Conservation (phyloP, 2,329 filamentous ascomycete species). For the Cercospora berteroae region DNA sequence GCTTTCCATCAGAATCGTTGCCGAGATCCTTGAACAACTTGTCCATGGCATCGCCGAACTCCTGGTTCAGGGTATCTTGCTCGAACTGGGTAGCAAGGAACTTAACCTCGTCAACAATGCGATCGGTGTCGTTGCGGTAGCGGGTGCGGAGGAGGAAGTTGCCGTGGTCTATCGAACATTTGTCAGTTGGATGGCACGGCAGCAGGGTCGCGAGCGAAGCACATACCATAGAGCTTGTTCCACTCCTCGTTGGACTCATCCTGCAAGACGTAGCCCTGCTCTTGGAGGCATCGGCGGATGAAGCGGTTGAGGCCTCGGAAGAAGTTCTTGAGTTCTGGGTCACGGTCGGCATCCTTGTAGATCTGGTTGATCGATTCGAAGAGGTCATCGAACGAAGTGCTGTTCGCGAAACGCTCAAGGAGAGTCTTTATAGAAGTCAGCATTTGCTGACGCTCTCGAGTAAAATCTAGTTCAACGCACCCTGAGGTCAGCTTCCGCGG, state of each 20-base stretch:
- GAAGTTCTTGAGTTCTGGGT: slow-evolving; percentile 84
- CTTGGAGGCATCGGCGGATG: slow-evolving; percentile 76
- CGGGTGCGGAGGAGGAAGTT: slow-evolving; percentile 83
- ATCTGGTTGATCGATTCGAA: slow-evolving; percentile 81
- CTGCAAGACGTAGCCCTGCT: slow-evolving; percentile 88
- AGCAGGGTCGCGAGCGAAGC: not conserved
- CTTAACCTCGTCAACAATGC: slow-evolving; percentile 83
- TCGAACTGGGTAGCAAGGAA: slow-evolving; percentile 89
- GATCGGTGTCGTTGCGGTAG: slow-evolving; percentile 82
- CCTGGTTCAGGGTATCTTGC: slow-evolving; percentile 78
- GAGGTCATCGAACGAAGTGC: slow-evolving; percentile 82
- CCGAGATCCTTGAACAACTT: slow-evolving; percentile 91
- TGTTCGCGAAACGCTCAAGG: slow-evolving; percentile 93
- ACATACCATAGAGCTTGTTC: slow-evolving; percentile 65
- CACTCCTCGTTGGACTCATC: slow-evolving; percentile 77
- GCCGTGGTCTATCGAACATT: slow-evolving; percentile 63
- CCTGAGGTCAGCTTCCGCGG: slow-evolving; percentile 77
- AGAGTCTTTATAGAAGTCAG: slow-evolving; percentile 65
- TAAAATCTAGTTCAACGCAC: slow-evolving; percentile 51
- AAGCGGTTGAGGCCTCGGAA: slow-evolving; percentile 77
- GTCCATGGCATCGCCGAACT: slow-evolving; percentile 70
- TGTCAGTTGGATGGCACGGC: not conserved
- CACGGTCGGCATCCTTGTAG: slow-evolving; percentile 81
- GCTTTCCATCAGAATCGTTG: slow-evolving; percentile 78
- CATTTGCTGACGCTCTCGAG: slow-evolving; percentile 42